Evolutionary conservation across 768 basidiomycete species (phyloP).

Genomic region (Grammothele lineata): DNA sequence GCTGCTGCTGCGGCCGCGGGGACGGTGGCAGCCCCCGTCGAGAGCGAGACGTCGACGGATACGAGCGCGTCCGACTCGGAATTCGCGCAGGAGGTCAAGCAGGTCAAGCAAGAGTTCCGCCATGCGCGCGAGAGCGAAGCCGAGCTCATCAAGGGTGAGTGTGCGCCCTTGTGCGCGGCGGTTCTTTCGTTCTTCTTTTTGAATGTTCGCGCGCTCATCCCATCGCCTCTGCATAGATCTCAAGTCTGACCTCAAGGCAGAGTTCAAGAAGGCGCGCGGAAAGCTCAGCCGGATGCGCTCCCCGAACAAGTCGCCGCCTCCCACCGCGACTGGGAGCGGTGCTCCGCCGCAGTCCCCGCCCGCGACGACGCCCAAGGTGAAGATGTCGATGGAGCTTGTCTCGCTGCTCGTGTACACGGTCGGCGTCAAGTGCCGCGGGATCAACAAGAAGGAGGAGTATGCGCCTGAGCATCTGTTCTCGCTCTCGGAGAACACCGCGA

Average conservation of each 20-base stretch:
- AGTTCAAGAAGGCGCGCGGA: slow-evolving; percentile 35
- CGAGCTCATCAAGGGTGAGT: slow-evolving; percentile 31
- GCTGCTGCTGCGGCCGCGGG: slow-evolving; percentile 29
- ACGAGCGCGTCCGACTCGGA: slow-evolving; percentile 30
- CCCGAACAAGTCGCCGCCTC: background rate
- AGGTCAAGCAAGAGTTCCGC: slow-evolving; percentile 24
- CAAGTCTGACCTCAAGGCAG: slow-evolving; percentile 38
- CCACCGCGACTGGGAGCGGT: background rate
- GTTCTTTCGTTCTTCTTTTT: background rate
- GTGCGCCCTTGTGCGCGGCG: background rate
- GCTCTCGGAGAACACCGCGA: slow-evolving; percentile 79
- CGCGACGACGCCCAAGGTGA: slow-evolving; percentile 37
- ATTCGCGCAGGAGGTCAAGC: slow-evolving; percentile 15
- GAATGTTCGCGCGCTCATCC: too few species aligned
- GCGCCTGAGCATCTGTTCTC: slow-evolving; percentile 89
- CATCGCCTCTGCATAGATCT: background rate
- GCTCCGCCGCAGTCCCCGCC: slow-evolving; percentile 3
- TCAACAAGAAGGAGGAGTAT: slow-evolving; percentile 84
- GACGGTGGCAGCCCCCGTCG: slow-evolving; percentile 30
- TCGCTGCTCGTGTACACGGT: slow-evolving; percentile 88
- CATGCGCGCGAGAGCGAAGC: slow-evolving; percentile 31
- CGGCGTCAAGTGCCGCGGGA: slow-evolving; percentile 89
- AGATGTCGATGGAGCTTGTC: slow-evolving; percentile 73
- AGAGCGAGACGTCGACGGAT: slow-evolving; percentile 40
- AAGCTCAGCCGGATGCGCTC: slow-evolving; percentile 36